Base-by-base conservation (phyloP, 352 stramenopile species). In the Phytopythium montanum region DNA sequence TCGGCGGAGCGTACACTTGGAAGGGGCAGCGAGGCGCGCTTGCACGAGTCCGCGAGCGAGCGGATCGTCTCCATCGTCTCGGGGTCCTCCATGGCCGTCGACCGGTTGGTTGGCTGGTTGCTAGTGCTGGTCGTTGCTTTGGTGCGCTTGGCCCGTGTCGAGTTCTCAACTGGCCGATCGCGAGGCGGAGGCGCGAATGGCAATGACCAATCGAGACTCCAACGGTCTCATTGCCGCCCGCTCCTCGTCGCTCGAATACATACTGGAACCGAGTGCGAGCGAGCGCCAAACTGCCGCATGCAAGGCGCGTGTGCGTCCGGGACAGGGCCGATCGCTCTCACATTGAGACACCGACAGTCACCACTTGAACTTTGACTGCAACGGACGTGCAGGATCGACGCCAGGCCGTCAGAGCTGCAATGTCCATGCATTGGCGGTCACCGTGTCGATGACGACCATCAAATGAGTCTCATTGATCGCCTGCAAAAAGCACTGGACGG, bases 21-120 rank as follows among this genome's bases (percentile, higher is more conserved):
- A 10, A 56, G n/a, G 9, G 51, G 51, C 31, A 45, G 21, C 7
- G 51, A 23, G n/a, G 9, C n/a, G 51, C 51, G 54, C 44, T 29
- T 52, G 66, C 45, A 21, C 63, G 19, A 65, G 67, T 10, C 61
- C 61, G 28, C 51, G 29, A 41, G 57, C 8, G 14, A 5, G 23
- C 10, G 34, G 42, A 12, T 41, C 52, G 46, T 54, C 48, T 12
- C 56, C 54, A 6, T 56, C 38, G 7, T 50, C 65, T 31, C 28
- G 23, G 23, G 18, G 13, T 46, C 50, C 21, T 34, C 39, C 56
- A 55, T 62, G 31, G 7, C 12, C 31, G 31, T 36, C 62, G 55
- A n/a, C n/a, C n/a, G n/a, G n/a, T n/a, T 25, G 10, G 44, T 54
- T 45, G 18, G 39, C 39, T 45, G 39, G 6, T 48, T 28, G 16